A percentile compares a stretch with the other conserved stretches of the same genome.
These are phyloP conservation scores for Toxicodendron radicans DNA, from an alignment of 345 rosid species.

Conservation along the genomic window DNA sequence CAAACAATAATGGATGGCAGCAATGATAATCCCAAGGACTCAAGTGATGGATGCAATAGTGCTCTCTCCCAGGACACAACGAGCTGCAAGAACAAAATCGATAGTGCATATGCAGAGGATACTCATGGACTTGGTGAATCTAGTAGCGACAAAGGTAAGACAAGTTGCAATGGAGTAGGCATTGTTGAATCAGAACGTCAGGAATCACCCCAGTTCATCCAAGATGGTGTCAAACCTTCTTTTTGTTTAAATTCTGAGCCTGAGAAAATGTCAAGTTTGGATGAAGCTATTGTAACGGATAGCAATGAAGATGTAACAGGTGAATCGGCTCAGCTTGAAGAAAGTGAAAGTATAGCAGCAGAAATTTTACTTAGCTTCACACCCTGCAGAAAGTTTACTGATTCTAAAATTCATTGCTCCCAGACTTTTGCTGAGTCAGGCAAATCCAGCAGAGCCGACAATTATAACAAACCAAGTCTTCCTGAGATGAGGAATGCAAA, in stretches of 20 bases:
- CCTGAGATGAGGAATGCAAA: not conserved
- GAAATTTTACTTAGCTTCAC: conserved; percentile 18
- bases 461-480: not conserved
- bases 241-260: not conserved
- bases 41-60: conserved; percentile 5
- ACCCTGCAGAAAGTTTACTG: not conserved
- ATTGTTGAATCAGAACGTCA: not conserved
- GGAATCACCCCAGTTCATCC: not conserved
- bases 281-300: not conserved
- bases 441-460: not conserved
- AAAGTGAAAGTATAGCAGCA: conserved; percentile 11
- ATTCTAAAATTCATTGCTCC: conserved; percentile 1
- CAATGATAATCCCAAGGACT: not conserved
- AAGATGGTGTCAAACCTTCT: not conserved
- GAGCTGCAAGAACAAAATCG: not conserved
- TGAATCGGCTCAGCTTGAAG: not conserved
- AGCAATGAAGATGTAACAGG: not conserved
- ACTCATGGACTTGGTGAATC: not conserved
- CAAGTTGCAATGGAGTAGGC: not conserved
- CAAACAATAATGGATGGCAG: too few relatives aligned
- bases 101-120: not conserved
- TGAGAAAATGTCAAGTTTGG: not conserved
- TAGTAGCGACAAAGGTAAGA: not conserved
- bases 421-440: not conserved
- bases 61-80: not conserved